Base-by-base conservation (phyloP, 1,284 basidiomycete genomes). In the Bjerkandera adusta region DNA sequence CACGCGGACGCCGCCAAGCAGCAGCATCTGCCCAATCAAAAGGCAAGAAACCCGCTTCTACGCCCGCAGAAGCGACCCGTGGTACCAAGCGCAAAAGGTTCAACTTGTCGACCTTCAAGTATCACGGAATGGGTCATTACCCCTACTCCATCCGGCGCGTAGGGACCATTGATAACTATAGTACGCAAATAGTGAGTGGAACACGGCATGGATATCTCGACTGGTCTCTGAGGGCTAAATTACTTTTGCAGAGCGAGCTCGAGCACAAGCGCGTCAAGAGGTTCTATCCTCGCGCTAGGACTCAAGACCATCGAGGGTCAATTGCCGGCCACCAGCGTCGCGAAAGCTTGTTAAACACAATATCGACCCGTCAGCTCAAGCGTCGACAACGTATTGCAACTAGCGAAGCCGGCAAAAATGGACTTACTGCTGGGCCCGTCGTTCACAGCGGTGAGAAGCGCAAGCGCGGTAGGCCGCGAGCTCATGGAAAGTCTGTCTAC, bases 151-250 rank as follows among this genome's bases (percentile, higher is more conserved):
- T 74, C 8, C 36, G 46, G 5, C 40, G 25, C 2, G 60, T 57
- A 35, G 67, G 69, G 0, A 68, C 67, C 1, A 68, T 64, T 1
- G 70, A 73, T 33, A 62, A 54, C 13, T 67, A 60, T 47, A 55
- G 54, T 2, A 64, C 65, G 1, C 56, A 63, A 29, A 48, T 47
- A 3, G 65, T 67, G 44, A 25, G 62, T 56, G 7, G 6, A 33
- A 38, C 34, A 25, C 30, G 18, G 60, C 0, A 68, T 64, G 0
- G 62, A 68, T 41, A 36, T 35, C 4, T 32, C 33, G n/a, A 11
- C 22, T 27, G 16, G 21, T 6, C 11, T 30, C n/a, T n/a, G n/a
- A n/a, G 1, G 35, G 16, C 15, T 47, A 7, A 34, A 24, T 22
- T 37, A 6, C 22, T 49, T 7, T 4, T 35, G 3, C 38, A 69